A percentile compares a stretch with the other conserved stretches of the same genome.
Evolutionary conservation across 1,284 basidiomycete species (phyloP).

Genomic region (Melanopsichium pennsylvanicum): DNA sequence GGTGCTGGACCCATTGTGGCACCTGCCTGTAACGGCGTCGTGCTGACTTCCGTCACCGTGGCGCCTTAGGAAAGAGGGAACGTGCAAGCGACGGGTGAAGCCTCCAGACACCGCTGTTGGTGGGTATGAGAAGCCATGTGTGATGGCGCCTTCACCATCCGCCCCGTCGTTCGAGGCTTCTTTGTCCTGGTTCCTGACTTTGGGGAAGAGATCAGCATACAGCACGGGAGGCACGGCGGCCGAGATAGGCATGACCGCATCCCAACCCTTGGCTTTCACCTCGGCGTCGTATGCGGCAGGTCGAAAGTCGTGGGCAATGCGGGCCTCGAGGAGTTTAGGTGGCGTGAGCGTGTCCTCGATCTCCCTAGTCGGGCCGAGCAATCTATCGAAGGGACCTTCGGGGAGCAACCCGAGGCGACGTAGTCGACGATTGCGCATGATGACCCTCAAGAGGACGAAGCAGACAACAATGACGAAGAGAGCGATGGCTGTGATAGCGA

Average conservation of each 20-base stretch:
- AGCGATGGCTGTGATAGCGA: conserved; percentile 57
- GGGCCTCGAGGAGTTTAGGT: conserved; percentile 58
- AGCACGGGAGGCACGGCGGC: conserved; percentile 47
- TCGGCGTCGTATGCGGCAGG: conserved; percentile 32
- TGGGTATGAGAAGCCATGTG: conserved; percentile 29
- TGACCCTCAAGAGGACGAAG: conserved; percentile 59
- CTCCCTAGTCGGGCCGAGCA: conserved; percentile 43
- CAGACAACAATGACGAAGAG: conserved; percentile 60
- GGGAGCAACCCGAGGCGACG: conserved; percentile 53
- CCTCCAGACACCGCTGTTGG: conserved; percentile 14
- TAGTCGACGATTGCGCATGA: conserved; percentile 56
- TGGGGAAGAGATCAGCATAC: conserved; percentile 41
- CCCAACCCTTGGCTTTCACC: conserved; percentile 46
- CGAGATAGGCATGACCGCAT: conserved; percentile 55
- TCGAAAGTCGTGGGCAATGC: conserved; percentile 44
- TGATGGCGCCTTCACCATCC: not conserved
- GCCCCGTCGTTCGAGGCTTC: not conserved
- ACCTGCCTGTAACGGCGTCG: conserved; percentile 2
- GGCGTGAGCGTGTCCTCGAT: conserved; percentile 53
- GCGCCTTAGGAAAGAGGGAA: conserved; percentile 41
- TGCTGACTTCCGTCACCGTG: conserved; percentile 11
- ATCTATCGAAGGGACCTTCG: conserved; percentile 45
- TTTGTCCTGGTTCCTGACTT: conserved; percentile 3
- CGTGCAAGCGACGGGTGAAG: conserved; percentile 24
- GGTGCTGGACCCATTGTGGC: not conserved